Conservation (phyloP, 148 eudicot species). For the Salicornia ramosissima region DNA sequence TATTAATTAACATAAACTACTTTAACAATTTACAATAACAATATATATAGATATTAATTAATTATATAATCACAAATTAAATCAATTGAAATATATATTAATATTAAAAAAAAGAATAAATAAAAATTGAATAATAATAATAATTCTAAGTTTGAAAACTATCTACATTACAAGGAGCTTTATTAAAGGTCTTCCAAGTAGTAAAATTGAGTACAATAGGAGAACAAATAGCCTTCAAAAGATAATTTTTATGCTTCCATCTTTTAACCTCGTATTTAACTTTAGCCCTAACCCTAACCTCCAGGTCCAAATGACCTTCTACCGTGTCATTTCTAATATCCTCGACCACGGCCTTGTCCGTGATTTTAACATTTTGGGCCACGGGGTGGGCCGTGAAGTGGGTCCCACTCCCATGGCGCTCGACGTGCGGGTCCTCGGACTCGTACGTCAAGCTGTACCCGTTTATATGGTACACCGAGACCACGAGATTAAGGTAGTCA, state of each 20-base stretch:
- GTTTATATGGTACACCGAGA: conserved; percentile 13
- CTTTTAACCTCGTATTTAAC: conserved; percentile 17
- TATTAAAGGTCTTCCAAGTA: conserved; percentile 14
- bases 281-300: conserved; percentile 18
- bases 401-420: conserved; percentile 8
- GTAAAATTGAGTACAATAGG: conserved; percentile 18
- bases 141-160: conserved; percentile 9
- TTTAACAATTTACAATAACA: too few relatives aligned
- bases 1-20: too few relatives aligned
- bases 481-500: conserved; percentile 10
- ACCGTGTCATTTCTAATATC: conserved; percentile 2
- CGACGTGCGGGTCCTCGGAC: conserved; percentile 3
- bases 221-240: conserved; percentile 20
- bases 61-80: too few relatives aligned
- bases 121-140: background rate
- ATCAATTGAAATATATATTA: too few relatives aligned
- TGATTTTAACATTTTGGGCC: background rate
- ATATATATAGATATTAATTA: too few relatives aligned
- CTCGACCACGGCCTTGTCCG: background rate
- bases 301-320: conserved; percentile 14
- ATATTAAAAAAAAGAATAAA: too few relatives aligned
- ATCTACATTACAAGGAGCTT: conserved; percentile 20
- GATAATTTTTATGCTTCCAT: conserved; percentile 14
- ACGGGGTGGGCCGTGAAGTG: conserved; percentile 11
- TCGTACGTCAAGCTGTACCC: conserved; percentile 12